These are phyloP conservation scores for Raphanus sativus DNA, from an alignment of 345 rosid genomes.

Conservation along the genomic window DNA sequence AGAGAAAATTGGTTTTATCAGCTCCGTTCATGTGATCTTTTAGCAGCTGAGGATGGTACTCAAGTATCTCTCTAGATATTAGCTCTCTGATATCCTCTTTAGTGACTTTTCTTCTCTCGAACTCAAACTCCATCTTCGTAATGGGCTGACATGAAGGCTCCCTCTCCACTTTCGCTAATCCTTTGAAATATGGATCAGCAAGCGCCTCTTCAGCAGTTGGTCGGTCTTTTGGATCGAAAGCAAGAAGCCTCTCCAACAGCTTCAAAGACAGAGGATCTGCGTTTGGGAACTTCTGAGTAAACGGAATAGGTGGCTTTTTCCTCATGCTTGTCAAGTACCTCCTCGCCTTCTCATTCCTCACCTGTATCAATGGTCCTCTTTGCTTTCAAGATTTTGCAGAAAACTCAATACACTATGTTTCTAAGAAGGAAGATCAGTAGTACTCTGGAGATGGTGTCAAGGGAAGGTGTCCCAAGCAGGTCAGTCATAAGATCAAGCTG, in stretches of 20 bases:
- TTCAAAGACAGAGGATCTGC: conserved; percentile 78
- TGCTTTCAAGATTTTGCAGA: background rate
- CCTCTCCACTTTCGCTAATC: conserved; percentile 84
- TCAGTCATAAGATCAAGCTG: conserved; percentile 97
- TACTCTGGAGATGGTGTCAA: conserved; percentile 90
- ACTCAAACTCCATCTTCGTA: conserved; percentile 95
- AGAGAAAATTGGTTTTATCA: conserved; percentile 86
- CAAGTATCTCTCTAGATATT: conserved; percentile 80
- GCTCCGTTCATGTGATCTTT: conserved; percentile 83
- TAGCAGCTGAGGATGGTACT: conserved; percentile 92
- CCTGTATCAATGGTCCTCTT: conserved; percentile 41
- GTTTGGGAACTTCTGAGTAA: conserved; percentile 75
- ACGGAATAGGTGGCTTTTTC: conserved; percentile 74
- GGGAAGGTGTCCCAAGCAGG: conserved; percentile 88
- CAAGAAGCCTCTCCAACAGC: conserved; percentile 74
- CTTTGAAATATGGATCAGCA: conserved; percentile 88
- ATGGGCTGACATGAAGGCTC: conserved; percentile 95
- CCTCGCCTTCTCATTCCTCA: conserved; percentile 92
- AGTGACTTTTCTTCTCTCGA: conserved; percentile 88
- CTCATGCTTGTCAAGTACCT: conserved; percentile 94
- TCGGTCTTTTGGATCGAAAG: conserved; percentile 90
- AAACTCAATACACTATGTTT: background rate
- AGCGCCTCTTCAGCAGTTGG: conserved; percentile 95
- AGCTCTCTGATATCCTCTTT: conserved; percentile 89
- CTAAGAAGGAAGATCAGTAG: conserved; percentile 22